Evolutionary conservation across 2,329 filamentous ascomycete genomes (phyloP).

Genomic region (Diaporthe velutina): DNA sequence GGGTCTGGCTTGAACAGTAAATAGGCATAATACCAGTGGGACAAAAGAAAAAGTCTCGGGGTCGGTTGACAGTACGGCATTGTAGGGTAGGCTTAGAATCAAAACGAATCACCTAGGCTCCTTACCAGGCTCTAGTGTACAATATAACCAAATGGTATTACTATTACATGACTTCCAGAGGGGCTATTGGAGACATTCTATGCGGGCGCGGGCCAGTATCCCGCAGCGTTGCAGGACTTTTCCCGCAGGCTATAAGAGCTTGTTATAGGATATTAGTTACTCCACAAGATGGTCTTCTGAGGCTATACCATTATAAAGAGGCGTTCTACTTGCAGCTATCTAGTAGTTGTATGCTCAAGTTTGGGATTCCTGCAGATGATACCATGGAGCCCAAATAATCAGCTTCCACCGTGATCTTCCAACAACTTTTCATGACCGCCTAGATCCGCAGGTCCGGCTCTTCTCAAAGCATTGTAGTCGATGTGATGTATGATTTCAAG

Average conservation of each 20-base stretch:
- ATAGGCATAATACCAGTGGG: neutral
- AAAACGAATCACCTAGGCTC: neutral
- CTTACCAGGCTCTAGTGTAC: neutral
- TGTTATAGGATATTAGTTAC: neutral
- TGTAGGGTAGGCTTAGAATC: neutral
- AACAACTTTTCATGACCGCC: neutral
- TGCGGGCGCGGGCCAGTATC: neutral
- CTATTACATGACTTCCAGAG: neutral
- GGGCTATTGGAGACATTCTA: neutral
- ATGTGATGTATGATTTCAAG: neutral
- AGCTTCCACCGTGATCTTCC: neutral
- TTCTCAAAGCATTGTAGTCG: neutral
- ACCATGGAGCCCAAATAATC: neutral
- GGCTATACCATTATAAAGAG: neutral
- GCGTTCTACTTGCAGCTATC: no score
- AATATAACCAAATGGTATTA: neutral
- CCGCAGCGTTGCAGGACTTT: neutral
- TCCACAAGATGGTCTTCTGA: neutral
- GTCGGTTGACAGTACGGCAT: neutral
- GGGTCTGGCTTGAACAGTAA: neutral
- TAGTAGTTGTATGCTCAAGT: neutral
- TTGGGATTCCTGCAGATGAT: no score
- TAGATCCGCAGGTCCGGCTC: neutral
- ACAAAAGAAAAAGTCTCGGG: neutral
- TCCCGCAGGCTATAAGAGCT: no score